phyloP scores from a whole-genome alignment of 495 filamentous ascomycete species.

The Neurospora sublineolata region DNA sequence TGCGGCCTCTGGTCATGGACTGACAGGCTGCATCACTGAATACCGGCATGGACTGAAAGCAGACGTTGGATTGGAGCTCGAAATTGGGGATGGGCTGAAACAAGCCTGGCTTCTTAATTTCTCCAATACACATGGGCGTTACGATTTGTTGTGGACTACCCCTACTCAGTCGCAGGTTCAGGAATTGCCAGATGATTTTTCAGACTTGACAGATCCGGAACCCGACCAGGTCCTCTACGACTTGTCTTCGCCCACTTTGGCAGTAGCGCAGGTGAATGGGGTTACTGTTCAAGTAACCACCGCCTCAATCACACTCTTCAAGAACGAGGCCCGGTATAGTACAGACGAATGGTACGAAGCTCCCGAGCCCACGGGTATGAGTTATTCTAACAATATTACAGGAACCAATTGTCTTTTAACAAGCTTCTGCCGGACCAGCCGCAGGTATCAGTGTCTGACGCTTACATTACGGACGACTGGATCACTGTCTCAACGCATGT shows the following conservation, averaged over 20 bases:
- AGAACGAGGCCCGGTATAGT: neutral
- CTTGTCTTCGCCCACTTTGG: slow-evolving; percentile 42
- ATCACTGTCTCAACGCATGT: slow-evolving; percentile 27
- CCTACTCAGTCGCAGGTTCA: slow-evolving; percentile 31
- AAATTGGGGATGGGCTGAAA: slow-evolving; percentile 30
- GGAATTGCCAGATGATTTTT: slow-evolving; percentile 27
- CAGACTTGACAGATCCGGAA: slow-evolving; percentile 18
- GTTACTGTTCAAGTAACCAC: slow-evolving; percentile 46
- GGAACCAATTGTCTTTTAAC: slow-evolving; percentile 14
- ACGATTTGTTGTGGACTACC: slow-evolving; percentile 39
- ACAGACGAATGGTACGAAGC: neutral
- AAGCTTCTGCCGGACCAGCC: slow-evolving; percentile 15
- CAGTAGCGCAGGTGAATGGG: slow-evolving; percentile 26
- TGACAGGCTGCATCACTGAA: slow-evolving; percentile 54
- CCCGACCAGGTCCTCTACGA: slow-evolving; percentile 38
- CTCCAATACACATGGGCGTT: slow-evolving; percentile 12
- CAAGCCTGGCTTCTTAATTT: slow-evolving; percentile 34
- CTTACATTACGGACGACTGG: slow-evolving; percentile 15
- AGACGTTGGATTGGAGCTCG: slow-evolving; percentile 45
- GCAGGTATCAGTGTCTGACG: slow-evolving; percentile 20
- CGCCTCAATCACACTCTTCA: neutral
- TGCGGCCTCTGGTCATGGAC: slow-evolving; percentile 45
- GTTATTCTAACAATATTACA: slow-evolving; percentile 8
- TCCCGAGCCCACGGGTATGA: neutral
- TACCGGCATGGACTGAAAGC: slow-evolving; percentile 62